Evolutionary conservation across 495 filamentous ascomycete species (phyloP).

Genomic region (Emericellopsis terricola): DNA sequence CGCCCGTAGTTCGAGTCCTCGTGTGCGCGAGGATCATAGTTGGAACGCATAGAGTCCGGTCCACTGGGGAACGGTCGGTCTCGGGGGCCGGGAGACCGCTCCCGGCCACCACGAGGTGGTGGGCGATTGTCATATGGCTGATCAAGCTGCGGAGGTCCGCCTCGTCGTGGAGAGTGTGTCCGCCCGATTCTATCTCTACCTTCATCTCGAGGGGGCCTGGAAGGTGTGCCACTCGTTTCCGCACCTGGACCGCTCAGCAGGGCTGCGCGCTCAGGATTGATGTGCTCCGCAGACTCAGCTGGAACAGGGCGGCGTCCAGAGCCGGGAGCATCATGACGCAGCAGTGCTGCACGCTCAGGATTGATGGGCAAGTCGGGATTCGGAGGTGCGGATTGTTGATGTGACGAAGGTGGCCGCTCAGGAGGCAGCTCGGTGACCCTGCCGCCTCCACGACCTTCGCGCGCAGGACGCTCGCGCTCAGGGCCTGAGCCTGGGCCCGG

Average conservation of each 20-base stretch:
- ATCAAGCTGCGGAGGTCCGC: too few species aligned
- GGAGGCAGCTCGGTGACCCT: not conserved
- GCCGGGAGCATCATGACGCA: constrained; percentile 16
- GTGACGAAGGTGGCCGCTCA: constrained; percentile 5
- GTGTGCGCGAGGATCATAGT: too few species aligned
- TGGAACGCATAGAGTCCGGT: too few species aligned
- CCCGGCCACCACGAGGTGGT: constrained; percentile 6
- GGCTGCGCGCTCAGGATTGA: constrained; percentile 41
- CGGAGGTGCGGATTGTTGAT: constrained; percentile 13
- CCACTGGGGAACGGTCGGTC: too few species aligned
- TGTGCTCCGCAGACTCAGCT: constrained; percentile 12
- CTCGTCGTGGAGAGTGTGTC: constrained; percentile 30
- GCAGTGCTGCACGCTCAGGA: constrained; percentile 23
- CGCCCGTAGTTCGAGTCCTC: constrained; percentile 45
- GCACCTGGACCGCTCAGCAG: constrained; percentile 24
- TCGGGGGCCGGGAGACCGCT: too few species aligned
- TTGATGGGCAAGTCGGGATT: constrained; percentile 22
- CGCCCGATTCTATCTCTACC: constrained; percentile 26
- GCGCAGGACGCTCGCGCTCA: too few species aligned
- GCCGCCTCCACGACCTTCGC: too few species aligned
- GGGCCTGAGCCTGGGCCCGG: too few species aligned
- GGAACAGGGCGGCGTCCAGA: constrained; percentile 5
- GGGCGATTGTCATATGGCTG: too few species aligned
- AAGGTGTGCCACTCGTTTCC: too few species aligned
- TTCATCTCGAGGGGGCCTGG: constrained; percentile 23